phyloP scores from a whole-genome alignment of 1,139 yeast genomes.

The Hyphopichia fennica region DNA sequence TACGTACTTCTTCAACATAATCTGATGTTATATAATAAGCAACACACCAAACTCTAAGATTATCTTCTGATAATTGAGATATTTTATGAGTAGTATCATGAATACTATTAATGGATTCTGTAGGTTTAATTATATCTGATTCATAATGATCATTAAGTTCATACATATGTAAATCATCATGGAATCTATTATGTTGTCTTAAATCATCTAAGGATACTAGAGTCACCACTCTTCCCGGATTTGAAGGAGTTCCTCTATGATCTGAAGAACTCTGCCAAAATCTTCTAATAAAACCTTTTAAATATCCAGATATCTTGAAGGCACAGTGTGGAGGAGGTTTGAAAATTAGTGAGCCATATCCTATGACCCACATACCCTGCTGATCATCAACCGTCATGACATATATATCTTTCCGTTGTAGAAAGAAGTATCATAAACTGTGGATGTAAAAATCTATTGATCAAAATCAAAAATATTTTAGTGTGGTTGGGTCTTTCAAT shows the following conservation, averaged over 20 bases:
- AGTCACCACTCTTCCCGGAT: slow-evolving; percentile 88
- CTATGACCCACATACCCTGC: slow-evolving; percentile 79
- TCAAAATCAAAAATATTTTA: no score
- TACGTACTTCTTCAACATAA: slow-evolving; percentile 58
- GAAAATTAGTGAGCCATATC: slow-evolving; percentile 87
- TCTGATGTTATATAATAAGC: slow-evolving; percentile 79
- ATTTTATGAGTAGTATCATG: slow-evolving; percentile 12
- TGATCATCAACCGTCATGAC: slow-evolving; percentile 9
- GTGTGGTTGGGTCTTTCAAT: no score
- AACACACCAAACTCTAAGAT: slow-evolving; percentile 71
- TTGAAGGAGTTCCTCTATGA: slow-evolving; percentile 84
- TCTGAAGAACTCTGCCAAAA: slow-evolving; percentile 93
- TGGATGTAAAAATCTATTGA: no score
- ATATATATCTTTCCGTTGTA: no score
- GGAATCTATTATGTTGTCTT: slow-evolving; percentile 35
- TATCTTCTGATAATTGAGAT: slow-evolving; percentile 34
- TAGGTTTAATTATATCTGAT: slow-evolving; percentile 8
- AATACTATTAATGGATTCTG: slow-evolving; percentile 4
- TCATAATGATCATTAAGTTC: slow-evolving; percentile 26
- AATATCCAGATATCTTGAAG: slow-evolving; percentile 67
- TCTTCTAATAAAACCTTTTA: slow-evolving; percentile 74
- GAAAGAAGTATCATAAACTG: no score
- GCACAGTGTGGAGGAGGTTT: slow-evolving; percentile 82
- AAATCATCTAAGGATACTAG: slow-evolving; percentile 62
- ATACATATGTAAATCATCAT: slow-evolving; percentile 44